Evolutionary conservation across 345 rosid genomes (phyloP).

Genomic region (Murraya paniculata): DNA sequence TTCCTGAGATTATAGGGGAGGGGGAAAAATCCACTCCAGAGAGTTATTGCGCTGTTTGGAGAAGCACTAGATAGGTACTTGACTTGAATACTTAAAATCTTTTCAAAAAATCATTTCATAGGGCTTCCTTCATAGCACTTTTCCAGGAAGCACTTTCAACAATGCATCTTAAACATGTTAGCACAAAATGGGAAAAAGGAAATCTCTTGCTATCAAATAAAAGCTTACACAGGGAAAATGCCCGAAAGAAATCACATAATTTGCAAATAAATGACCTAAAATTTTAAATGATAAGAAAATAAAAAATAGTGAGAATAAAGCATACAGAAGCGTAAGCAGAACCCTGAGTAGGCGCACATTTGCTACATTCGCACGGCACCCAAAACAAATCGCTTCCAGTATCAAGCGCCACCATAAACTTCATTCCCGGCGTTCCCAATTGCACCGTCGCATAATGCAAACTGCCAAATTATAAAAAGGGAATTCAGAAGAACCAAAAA

Average conservation of each 20-base stretch:
- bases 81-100: neutral
- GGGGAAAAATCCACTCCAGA: too few species aligned
- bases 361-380: conserved; percentile 86
- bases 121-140: neutral
- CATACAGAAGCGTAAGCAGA: conserved; percentile 62
- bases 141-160: neutral
- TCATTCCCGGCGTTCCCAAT: conserved; percentile 80
- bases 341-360: conserved; percentile 66
- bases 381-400: conserved; percentile 89
- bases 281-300: neutral
- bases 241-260: neutral
- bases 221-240: neutral
- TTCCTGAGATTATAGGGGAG: neutral
- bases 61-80: neutral
- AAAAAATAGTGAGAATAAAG: conserved; percentile 1
- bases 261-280: neutral
- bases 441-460: conserved; percentile 86
- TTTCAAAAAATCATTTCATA: neutral
- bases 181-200: neutral
- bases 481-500: neutral
- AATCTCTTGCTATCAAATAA: neutral
- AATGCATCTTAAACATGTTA: neutral
- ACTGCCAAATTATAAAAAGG: conserved; percentile 39
- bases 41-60: neutral
- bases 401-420: conserved; percentile 89